A percentile compares a stretch with the other conserved stretches of the same genome.
Conservation (phyloP, 2,329 filamentous ascomycete species). For the Eutypa lata region DNA sequence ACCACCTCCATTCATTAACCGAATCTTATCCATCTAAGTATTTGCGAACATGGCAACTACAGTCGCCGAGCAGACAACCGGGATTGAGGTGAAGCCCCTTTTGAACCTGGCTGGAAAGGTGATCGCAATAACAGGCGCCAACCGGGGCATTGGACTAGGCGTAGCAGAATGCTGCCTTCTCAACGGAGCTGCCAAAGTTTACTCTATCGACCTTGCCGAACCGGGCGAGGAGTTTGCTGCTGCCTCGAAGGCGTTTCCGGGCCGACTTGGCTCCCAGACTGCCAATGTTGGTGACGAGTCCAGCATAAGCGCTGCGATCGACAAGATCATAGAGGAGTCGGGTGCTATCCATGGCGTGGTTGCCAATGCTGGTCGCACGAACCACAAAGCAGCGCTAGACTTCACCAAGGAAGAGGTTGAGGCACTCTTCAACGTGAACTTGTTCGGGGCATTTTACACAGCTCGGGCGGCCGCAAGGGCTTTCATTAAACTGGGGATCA, state of each 20-base stretch:
- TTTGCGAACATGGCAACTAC: no score
- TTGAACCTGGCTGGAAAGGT: not conserved
- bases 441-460: slow-evolving; percentile 43
- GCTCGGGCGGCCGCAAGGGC: slow-evolving; percentile 41
- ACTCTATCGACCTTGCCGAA: slow-evolving; percentile 37
- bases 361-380: slow-evolving; percentile 39
- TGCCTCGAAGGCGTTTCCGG: slow-evolving; percentile 37
- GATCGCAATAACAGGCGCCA: slow-evolving; percentile 35
- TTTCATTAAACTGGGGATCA: slow-evolving; percentile 33
- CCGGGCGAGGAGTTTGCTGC: slow-evolving; percentile 34
- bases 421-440: slow-evolving; percentile 43
- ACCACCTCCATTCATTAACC: no score
- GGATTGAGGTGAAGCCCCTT: not conserved
- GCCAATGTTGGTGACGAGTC: slow-evolving; percentile 40
- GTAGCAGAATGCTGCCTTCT: slow-evolving; percentile 44
- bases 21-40: no score
- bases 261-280: slow-evolving; percentile 41
- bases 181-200: slow-evolving; percentile 38
- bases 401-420: slow-evolving; percentile 38
- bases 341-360: slow-evolving; percentile 41
- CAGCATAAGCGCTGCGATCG: slow-evolving; percentile 38
- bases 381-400: slow-evolving; percentile 43
- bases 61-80: not conserved
- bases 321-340: slow-evolving; percentile 33
- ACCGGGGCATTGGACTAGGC: slow-evolving; percentile 43